Conservation (phyloP, 768 basidiomycete genomes). For the Lactarius pseudohatsudake region DNA sequence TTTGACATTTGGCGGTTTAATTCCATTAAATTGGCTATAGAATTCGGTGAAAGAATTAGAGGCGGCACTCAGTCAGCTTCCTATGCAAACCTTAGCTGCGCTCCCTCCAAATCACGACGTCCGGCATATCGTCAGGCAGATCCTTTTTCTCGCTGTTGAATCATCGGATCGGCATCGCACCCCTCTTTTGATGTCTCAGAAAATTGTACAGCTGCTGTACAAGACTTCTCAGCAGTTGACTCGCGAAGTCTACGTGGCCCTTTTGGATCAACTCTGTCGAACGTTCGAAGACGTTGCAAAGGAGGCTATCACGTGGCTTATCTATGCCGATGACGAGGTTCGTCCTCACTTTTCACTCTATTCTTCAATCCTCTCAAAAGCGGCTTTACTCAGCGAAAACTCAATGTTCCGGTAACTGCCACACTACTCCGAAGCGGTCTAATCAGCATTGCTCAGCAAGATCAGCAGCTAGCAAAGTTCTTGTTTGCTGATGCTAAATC, state of each 20-base stretch:
- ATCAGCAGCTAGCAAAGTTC: slow-evolving; percentile 87
- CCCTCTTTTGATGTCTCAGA: slow-evolving; percentile 90
- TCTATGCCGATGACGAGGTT: slow-evolving; percentile 96
- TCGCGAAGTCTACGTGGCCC: slow-evolving; percentile 87
- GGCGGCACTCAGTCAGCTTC: slow-evolving; percentile 72
- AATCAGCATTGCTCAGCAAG: slow-evolving; percentile 73
- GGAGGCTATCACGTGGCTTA: slow-evolving; percentile 94
- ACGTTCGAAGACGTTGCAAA: slow-evolving; percentile 90
- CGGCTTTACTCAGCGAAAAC: slow-evolving; percentile 69
- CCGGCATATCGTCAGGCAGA: slow-evolving; percentile 78
- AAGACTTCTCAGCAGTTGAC: slow-evolving; percentile 84
- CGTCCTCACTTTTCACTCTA: slow-evolving; percentile 31
- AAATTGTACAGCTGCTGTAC: slow-evolving; percentile 93
- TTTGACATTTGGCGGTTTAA: not conserved
- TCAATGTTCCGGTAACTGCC: slow-evolving; percentile 91
- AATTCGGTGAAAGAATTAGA: slow-evolving; percentile 67
- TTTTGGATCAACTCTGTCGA: slow-evolving; percentile 87
- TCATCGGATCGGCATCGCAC: slow-evolving; percentile 81
- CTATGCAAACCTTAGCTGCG: slow-evolving; percentile 62
- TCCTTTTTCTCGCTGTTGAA: slow-evolving; percentile 78
- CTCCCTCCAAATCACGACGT: slow-evolving; percentile 85
- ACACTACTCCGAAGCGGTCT: slow-evolving; percentile 84
- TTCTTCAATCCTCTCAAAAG: slow-evolving; percentile 12
- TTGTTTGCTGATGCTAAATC: slow-evolving; percentile 76
- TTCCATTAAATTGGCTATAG: slow-evolving; percentile 33